Evolutionary conservation across 164 flowering plant species (phyloP).

Genomic region (Kalanchoe fedtschenkoi): DNA sequence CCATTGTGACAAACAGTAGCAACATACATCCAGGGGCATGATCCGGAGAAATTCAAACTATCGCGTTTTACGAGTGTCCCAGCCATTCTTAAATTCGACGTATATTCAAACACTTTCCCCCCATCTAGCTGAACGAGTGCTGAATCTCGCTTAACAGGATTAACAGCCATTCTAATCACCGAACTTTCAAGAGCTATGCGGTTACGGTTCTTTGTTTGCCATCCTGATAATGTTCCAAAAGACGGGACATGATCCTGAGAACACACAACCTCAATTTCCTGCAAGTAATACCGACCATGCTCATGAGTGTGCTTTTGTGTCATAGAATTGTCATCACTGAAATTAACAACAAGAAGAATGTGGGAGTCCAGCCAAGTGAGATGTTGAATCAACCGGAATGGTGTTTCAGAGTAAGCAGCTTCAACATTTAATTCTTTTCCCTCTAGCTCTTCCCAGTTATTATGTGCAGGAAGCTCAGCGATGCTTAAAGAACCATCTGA

Average conservation of each 20-base stretch:
- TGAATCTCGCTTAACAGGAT: slow-evolving; percentile 37
- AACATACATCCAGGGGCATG: slow-evolving; percentile 77
- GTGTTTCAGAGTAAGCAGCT: slow-evolving; percentile 28
- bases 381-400: slow-evolving; percentile 44
- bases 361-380: slow-evolving; percentile 73
- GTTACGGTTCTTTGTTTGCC: slow-evolving; percentile 40
- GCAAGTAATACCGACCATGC: slow-evolving; percentile 29
- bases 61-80: slow-evolving; percentile 19
- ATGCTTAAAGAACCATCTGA: slow-evolving; percentile 61
- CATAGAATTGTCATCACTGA: slow-evolving; percentile 14
- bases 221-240: slow-evolving; percentile 59
- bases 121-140: slow-evolving; percentile 72
- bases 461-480: slow-evolving; percentile 62
- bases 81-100: slow-evolving; percentile 26
- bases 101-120: slow-evolving; percentile 56
- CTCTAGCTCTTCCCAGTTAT: slow-evolving; percentile 75
- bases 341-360: slow-evolving; percentile 50
- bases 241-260: slow-evolving; percentile 62
- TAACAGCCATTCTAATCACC: slow-evolving; percentile 45
- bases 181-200: slow-evolving; percentile 27
- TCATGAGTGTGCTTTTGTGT: slow-evolving; percentile 14
- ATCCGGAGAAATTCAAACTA: slow-evolving; percentile 35
- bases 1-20: slow-evolving; percentile 32
- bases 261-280: slow-evolving; percentile 57
- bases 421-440: slow-evolving; percentile 61